A percentile compares a stretch with the other conserved stretches of the same genome.
Evolutionary conservation across 345 rosid genomes (phyloP).

Genomic region (Hibiscus trionum): DNA sequence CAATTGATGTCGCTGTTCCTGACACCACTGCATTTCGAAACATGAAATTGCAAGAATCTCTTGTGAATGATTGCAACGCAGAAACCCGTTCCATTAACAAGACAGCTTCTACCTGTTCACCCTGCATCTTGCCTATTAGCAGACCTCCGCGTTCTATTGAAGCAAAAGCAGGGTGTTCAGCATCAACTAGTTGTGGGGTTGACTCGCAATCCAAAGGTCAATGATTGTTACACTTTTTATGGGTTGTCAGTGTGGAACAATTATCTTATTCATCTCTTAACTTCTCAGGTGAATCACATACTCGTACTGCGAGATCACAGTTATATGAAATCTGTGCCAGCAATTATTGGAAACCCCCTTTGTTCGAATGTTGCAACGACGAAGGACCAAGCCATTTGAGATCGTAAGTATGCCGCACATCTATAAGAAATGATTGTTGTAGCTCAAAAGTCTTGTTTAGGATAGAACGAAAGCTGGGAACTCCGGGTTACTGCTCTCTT

Average conservation of each 20-base stretch:
- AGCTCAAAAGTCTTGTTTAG: not conserved
- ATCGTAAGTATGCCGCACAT: constrained; percentile 38
- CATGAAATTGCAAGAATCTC: constrained; percentile 18
- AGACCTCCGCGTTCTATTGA: not conserved
- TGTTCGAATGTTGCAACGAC: constrained; percentile 58
- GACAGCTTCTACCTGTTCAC: constrained; percentile 5
- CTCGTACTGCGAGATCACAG: constrained; percentile 47
- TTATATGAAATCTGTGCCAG: constrained; percentile 58
- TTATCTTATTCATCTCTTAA: not conserved
- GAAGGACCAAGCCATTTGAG: constrained; percentile 75
- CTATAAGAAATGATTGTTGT: not conserved
- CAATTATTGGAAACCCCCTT: constrained; percentile 67
- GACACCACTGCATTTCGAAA: constrained; percentile 20
- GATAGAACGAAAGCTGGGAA: not conserved
- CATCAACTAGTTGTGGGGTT: not conserved
- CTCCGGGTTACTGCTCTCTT: not conserved
- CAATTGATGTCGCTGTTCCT: constrained; percentile 35
- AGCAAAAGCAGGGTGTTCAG: not conserved
- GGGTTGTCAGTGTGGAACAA: not conserved
- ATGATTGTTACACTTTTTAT: not conserved
- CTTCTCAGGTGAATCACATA: constrained; percentile 32
- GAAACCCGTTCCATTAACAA: constrained; percentile 11
- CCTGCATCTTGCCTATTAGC: constrained; percentile 18
- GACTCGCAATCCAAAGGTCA: constrained; percentile 16
- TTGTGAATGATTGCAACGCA: not conserved